A percentile compares a stretch with the other conserved stretches of the same genome.
These are phyloP conservation scores for Epicoccum nigrum DNA, from an alignment of 2,329 filamentous ascomycete genomes.

Conservation along the genomic window DNA sequence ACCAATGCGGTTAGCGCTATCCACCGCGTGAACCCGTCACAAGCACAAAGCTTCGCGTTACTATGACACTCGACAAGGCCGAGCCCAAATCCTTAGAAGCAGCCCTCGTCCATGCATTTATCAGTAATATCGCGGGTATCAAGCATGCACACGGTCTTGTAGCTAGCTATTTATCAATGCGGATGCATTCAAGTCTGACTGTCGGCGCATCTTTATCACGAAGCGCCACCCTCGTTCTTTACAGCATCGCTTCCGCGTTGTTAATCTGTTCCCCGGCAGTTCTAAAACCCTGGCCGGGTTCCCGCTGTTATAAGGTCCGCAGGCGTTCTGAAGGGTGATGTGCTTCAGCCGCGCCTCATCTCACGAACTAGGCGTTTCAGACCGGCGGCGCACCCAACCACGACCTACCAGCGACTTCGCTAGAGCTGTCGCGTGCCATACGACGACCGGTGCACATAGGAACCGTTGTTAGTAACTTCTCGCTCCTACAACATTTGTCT, in stretches of 20 bases:
- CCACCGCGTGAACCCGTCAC: background rate
- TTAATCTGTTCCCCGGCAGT: background rate
- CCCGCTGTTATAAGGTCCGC: background rate
- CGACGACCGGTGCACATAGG: background rate
- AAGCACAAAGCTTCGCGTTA: no score
- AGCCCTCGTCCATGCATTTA: no score
- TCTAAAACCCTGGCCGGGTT: background rate
- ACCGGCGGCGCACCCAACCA: constrained; percentile 26
- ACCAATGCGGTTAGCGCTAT: constrained; percentile 1
- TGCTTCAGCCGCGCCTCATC: constrained; percentile 31
- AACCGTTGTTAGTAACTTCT: constrained; percentile 2
- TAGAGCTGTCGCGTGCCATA: background rate
- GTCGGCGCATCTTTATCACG: background rate
- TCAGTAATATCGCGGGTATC: no score
- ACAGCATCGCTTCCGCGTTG: background rate
- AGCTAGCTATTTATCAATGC: no score
- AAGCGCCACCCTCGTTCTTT: background rate
- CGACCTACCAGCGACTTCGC: background rate
- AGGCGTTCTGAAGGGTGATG: constrained; percentile 27
- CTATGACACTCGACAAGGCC: no score
- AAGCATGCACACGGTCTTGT: no score
- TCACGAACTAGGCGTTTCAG: constrained; percentile 40
- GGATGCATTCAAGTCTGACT: background rate
- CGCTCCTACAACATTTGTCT: constrained; percentile 17
- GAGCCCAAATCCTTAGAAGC: no score